A percentile compares a stretch with the other conserved stretches of the same genome.
These are phyloP conservation scores for Dactylellina leptospora DNA, from an alignment of 2,329 filamentous ascomycete genomes.

Conservation along the genomic window DNA sequence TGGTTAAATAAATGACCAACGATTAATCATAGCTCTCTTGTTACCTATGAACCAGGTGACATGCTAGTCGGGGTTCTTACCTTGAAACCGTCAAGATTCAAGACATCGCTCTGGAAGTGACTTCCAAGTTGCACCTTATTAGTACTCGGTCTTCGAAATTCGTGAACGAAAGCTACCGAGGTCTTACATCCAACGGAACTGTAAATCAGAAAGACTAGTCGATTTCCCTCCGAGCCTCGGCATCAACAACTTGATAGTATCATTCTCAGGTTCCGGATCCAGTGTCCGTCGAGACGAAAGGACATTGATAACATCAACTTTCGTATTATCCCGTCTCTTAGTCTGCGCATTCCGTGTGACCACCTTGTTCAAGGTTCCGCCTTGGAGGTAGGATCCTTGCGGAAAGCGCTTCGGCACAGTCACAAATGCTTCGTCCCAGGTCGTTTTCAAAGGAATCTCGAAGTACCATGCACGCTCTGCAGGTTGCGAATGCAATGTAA, in stretches of 20 bases:
- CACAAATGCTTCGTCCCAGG: neutral
- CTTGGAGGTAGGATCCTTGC: neutral
- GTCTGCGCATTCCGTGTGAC: neutral
- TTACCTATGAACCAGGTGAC: no score
- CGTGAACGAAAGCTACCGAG: no score
- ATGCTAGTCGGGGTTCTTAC: no score
- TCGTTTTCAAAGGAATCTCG: slow-evolving; percentile 16
- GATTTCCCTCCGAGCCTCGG: neutral
- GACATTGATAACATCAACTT: neutral
- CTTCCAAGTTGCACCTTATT: no score
- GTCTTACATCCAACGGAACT: slow-evolving; percentile 37
- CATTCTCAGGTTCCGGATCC: slow-evolving; percentile 3
- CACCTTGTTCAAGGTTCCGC: slow-evolving; percentile 8
- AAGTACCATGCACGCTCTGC: slow-evolving; percentile 9
- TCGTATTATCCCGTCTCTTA: slow-evolving; percentile 15
- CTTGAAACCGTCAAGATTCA: slow-evolving; percentile 34
- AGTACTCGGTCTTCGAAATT: no score
- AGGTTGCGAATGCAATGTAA: no score
- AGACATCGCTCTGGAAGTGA: slow-evolving; percentile 23
- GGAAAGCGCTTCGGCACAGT: slow-evolving; percentile 13
- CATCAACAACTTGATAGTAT: slow-evolving; percentile 18
- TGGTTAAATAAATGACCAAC: neutral
- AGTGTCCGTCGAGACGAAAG: slow-evolving; percentile 18
- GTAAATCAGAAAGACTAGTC: slow-evolving; percentile 1
- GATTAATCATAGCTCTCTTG: no score